Evolutionary conservation across 2,329 filamentous ascomycete species (phyloP).

Genomic region (Lasiodiplodia sp.): DNA sequence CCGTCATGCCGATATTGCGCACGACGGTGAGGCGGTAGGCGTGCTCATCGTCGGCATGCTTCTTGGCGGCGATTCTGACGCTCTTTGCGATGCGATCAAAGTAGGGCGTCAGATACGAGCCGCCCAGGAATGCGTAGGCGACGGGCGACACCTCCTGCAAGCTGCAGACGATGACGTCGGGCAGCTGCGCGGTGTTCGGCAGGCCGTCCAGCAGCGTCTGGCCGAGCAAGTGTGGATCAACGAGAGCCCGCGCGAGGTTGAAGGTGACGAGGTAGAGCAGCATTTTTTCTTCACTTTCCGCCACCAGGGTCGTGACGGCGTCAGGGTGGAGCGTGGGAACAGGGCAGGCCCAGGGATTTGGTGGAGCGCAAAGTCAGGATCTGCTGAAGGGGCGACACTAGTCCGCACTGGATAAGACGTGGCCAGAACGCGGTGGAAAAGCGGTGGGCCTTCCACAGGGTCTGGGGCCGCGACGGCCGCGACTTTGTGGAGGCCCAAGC

Average conservation of each 20-base stretch:
- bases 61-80: conserved; percentile 71
- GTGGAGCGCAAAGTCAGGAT: conserved; percentile 25
- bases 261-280: conserved; percentile 80
- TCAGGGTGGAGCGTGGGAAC: conserved; percentile 55
- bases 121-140: conserved; percentile 83
- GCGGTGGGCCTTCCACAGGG: not conserved
- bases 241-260: conserved; percentile 79
- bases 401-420: not conserved
- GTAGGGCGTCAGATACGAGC: conserved; percentile 78
- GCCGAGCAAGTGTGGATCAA: conserved; percentile 74
- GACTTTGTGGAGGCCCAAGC: conserved; percentile 10
- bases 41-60: conserved; percentile 47
- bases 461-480: not conserved
- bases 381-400: conserved; percentile 8
- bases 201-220: conserved; percentile 43
- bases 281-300: conserved; percentile 1
- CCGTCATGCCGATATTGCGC: conserved; percentile 87
- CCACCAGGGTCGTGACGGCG: conserved; percentile 41
- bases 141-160: conserved; percentile 92
- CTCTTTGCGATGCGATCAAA: conserved; percentile 74
- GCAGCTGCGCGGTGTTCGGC: conserved; percentile 60
- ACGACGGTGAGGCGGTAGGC: conserved; percentile 74
- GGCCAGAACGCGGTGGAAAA: not conserved
- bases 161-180: conserved; percentile 69
- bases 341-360: conserved; percentile 7